Evolutionary conservation across 768 basidiomycete species (phyloP), one percentile per base, ranked within the genome.

Genomic region (Boletus rubescentipes): DNA sequence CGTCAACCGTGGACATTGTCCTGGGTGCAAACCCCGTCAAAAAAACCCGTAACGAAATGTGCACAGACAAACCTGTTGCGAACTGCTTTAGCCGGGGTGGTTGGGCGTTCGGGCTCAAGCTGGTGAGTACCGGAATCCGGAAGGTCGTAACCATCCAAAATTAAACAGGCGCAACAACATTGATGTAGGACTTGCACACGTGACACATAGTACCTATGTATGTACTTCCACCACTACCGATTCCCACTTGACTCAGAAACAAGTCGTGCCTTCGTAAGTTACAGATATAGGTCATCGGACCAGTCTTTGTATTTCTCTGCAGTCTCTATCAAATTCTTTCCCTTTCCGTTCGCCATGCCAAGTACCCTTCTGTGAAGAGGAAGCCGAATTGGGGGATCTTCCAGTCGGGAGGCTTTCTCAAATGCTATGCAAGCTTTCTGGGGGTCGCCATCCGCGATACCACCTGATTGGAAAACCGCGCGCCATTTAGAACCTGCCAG

Each of bases 221-320:
- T n/a, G n/a, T n/a, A n/a, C n/a, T n/a, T n/a, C n/a, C n/a, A n/a
- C 26, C 26, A 26, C 26, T 26, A n/a, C 26, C 26, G 26, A 26
- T 3, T 26, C 26, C 26, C 6, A 26, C 26, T 26, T 6, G 26
- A 26, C 26, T 26, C 26, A 6, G 4, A 26, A 10, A 32, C 5
- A 32, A 32, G 14, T 12, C 32, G 12, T 12, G 7, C 32, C 32
- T 32, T 6, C 32, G 5, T 16, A 6, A 30, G 7, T 37, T 51
- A 52, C 45, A 65, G 49, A 37, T 68, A 66, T 2, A 68, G 3
- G 2, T 66, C 59, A 26, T 65, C 58, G 4, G 61, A 59, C 67
- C 66, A 69, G 2, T 49, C 48, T 38, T 42, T 57, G 44, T 65
- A 65, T 36, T 53, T 67, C 46, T 65, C 57, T 1, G 29, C 59